Evolutionary conservation across 2,329 filamentous ascomycete genomes (phyloP), one percentile per base, ranked within the genome.

Genomic region (Neonectria coccinea): DNA sequence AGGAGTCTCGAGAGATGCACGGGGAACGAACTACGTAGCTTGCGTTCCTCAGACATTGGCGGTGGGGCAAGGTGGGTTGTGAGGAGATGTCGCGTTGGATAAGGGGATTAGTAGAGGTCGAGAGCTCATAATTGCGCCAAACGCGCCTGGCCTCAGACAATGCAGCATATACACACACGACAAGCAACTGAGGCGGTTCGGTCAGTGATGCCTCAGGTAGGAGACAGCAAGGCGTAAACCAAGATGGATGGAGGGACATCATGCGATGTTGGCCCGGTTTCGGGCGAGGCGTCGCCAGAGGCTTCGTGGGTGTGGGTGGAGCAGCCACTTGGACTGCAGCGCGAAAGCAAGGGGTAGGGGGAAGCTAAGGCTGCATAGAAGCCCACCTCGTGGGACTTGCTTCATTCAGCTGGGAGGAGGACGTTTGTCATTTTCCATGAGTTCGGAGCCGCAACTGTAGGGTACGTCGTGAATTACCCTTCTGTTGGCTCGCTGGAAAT

Each of bases 291-390:
- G 56, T 62, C 25, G 47, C 29, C 50, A 50, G 42, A 33, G 33
- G 55, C 27, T 48, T 55, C 41, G 67, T 52, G 63, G 70, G 70
- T 68, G 59, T 53, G 65, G 61, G 70, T 73, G 70, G 70, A 63
- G 63, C 62, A 53, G 57, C n/a, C 62, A 62, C 47, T 52, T 29
- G 42, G 62, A 60, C 56, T 62, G 60, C 67, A 67, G 69, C 65
- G 66, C 70, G 36, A 25, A 45, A 56, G 69, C 67, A 71, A 72
- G 69, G 69, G 69, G 70, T 58, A 63, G 47, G 56, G 22, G 22
- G 56, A 41, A 62, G 62, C 69, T 73, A 73, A 62, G 66, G 69
- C 61, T 70, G 69, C 70, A 68, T 62, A 64, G 70, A 73, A 68
- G 62, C 59, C 63, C 67, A 70, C 69, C 70, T 70, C 67, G 67